Evolutionary conservation across 2,329 filamentous ascomycete species (phyloP).

Genomic region (Biscogniauxia marginata): DNA sequence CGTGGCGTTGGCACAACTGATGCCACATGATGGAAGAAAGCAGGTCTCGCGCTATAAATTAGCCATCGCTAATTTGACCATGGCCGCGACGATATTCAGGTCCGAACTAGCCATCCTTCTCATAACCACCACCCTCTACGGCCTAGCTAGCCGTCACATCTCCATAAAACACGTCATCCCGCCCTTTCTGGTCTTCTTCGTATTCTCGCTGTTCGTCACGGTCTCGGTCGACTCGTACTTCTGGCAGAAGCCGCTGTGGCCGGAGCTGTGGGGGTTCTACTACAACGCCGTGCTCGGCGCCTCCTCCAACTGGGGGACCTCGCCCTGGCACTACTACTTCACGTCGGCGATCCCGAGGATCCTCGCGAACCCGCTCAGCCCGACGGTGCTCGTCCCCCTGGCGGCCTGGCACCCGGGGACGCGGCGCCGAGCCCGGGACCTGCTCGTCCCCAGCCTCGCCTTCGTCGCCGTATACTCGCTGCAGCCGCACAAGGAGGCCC

Average conservation of each 20-base stretch:
- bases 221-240: slow-evolving; percentile 86
- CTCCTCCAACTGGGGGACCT: slow-evolving; percentile 83
- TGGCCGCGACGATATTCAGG: slow-evolving; percentile 82
- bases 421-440: slow-evolving; percentile 39
- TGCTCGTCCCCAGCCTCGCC: slow-evolving; percentile 65
- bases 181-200: slow-evolving; percentile 63
- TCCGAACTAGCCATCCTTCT: slow-evolving; percentile 85
- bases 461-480: slow-evolving; percentile 82
- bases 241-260: slow-evolving; percentile 87
- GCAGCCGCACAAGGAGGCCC: slow-evolving; percentile 93
- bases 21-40: slow-evolving; percentile 35
- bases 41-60: slow-evolving; percentile 53
- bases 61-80: slow-evolving; percentile 71
- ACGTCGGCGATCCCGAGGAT: slow-evolving; percentile 77
- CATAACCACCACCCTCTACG: slow-evolving; percentile 61
- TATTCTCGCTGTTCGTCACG: slow-evolving; percentile 67
- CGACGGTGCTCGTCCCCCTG: slow-evolving; percentile 53
- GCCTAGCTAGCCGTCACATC: slow-evolving; percentile 46
- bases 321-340: slow-evolving; percentile 86
- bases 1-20: slow-evolving; percentile 54
- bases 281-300: slow-evolving; percentile 87
- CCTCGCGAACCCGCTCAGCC: slow-evolving; percentile 73
- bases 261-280: slow-evolving; percentile 83
- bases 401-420: slow-evolving; percentile 50
- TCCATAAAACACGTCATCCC: slow-evolving; percentile 50